Evolutionary conservation across 176 grass and related monocot genomes (phyloP).

Genomic region (Raddia guianensis): DNA sequence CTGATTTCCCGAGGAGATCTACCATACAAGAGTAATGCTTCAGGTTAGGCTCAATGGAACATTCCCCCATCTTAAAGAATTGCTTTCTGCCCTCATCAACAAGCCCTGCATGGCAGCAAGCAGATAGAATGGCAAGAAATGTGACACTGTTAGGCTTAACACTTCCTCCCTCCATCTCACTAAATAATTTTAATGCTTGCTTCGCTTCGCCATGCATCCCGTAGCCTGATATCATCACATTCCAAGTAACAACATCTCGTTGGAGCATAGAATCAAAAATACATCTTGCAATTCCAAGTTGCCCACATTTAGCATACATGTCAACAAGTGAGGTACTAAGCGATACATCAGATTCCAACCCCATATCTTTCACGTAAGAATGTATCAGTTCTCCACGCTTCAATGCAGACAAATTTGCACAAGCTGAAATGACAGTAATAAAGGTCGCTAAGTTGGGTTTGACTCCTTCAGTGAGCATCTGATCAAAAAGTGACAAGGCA

Average conservation of each 20-base stretch:
- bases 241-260: conserved; percentile 74
- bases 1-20: conserved; percentile 67
- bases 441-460: conserved; percentile 63
- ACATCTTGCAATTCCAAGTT: conserved; percentile 55
- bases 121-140: conserved; percentile 75
- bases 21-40: conserved; percentile 81
- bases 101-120: conserved; percentile 72
- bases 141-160: conserved; percentile 54
- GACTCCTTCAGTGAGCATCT: conserved; percentile 56
- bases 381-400: conserved; percentile 60
- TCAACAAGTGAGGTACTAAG: conserved; percentile 64
- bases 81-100: conserved; percentile 57
- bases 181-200: conserved; percentile 62
- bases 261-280: conserved; percentile 67
- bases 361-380: conserved; percentile 57
- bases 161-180: conserved; percentile 52
- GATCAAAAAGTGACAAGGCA: conserved; percentile 59
- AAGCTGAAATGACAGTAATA: conserved; percentile 54
- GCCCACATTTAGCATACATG: conserved; percentile 80
- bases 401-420: conserved; percentile 54
- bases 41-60: conserved; percentile 57
- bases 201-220: conserved; percentile 67
- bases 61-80: conserved; percentile 54
- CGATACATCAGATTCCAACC: conserved; percentile 48
- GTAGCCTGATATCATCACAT: conserved; percentile 81